Percentiles rank a stretch among this genome's conserved stretches.
These are phyloP conservation scores for Penicillium sp. DNA, from an alignment of 2,329 filamentous ascomycete species.

Conservation along the genomic window DNA sequence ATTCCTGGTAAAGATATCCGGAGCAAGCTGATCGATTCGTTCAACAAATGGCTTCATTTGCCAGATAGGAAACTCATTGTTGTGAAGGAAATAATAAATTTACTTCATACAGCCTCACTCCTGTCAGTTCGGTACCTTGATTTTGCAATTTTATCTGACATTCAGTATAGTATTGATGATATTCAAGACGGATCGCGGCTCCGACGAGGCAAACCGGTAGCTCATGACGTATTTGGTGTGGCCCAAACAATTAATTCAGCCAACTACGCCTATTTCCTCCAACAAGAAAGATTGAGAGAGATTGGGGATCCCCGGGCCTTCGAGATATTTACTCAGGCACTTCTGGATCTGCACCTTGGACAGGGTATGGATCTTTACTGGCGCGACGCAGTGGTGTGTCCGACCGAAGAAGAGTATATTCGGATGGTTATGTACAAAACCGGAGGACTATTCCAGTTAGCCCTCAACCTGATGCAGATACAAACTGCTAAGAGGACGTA, in stretches of 20 bases:
- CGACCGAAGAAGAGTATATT: constrained; percentile 70
- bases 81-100: neutral
- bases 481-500: constrained; percentile 46
- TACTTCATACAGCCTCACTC: neutral
- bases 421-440: constrained; percentile 95
- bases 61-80: neutral
- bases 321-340: constrained; percentile 77
- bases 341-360: constrained; percentile 81
- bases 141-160: neutral
- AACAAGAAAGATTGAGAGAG: constrained; percentile 70
- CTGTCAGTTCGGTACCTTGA: neutral
- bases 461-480: constrained; percentile 86
- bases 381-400: constrained; percentile 37
- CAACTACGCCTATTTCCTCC: constrained; percentile 81
- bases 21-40: neutral
- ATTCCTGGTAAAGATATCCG: constrained; percentile 2
- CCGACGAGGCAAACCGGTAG: constrained; percentile 78
- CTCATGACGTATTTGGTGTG: constrained; percentile 81
- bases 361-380: constrained; percentile 93
- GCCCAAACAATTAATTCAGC: constrained; percentile 89
- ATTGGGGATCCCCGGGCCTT: constrained; percentile 71
- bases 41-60: constrained; percentile 2
- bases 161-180: constrained; percentile 61
- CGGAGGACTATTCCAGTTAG: constrained; percentile 80
- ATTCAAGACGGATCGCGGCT: constrained; percentile 81